These are phyloP conservation scores for Secale cereale DNA, from an alignment of 176 grass and related monocot species.

Conservation along the genomic window DNA sequence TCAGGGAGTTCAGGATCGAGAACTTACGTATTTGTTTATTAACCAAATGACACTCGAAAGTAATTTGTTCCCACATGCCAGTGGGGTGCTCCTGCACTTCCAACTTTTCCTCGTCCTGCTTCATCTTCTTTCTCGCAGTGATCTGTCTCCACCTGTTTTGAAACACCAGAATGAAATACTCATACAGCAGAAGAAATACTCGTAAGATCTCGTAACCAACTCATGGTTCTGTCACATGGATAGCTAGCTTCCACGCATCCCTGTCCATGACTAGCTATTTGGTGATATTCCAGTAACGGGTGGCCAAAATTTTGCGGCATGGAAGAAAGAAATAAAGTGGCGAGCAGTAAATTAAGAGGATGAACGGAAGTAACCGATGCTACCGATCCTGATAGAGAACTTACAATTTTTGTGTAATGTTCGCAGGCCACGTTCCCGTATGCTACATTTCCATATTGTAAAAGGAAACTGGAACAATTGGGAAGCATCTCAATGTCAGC, in stretches of 20 bases:
- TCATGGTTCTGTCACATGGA: too few relatives aligned
- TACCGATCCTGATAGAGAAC: background rate
- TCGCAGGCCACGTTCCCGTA: background rate
- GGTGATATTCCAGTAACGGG: background rate
- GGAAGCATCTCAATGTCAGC: background rate
- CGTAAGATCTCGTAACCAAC: too few relatives aligned
- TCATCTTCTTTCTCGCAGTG: background rate
- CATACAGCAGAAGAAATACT: background rate
- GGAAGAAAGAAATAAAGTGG: slow-evolving; percentile 2
- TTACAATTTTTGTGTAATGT: slow-evolving; percentile 1
- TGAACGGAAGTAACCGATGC: background rate
- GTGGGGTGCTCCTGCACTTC: background rate
- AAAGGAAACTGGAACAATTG: background rate
- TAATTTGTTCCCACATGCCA: background rate
- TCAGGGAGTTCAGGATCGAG: background rate
- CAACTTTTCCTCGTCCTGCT: background rate
- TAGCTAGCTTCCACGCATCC: too few relatives aligned
- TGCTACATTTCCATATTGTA: background rate
- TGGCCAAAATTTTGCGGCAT: too few relatives aligned
- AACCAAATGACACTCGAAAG: background rate
- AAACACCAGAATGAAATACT: background rate
- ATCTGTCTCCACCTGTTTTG: background rate
- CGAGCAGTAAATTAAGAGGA: background rate
- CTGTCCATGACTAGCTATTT: too few relatives aligned
- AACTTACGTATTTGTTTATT: background rate